Evolutionary conservation across 371 early-diverging fungal species (phyloP).

Genomic region (Paramicrosporidium saccamoebae): DNA sequence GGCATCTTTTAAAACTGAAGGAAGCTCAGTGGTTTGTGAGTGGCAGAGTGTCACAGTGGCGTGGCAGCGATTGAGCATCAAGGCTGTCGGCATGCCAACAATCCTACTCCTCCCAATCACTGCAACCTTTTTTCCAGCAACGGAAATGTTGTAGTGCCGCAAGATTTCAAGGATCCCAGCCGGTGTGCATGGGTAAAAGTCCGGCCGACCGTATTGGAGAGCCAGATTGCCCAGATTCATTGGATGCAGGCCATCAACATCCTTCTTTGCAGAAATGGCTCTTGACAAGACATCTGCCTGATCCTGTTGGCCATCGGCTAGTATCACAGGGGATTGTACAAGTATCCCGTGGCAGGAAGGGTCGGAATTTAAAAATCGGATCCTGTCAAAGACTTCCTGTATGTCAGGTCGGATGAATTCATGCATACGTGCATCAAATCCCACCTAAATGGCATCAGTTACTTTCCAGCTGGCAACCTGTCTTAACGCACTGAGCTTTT

Average conservation of each 20-base stretch:
- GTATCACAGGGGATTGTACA: slow-evolving; percentile 83
- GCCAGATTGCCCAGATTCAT: slow-evolving; percentile 58
- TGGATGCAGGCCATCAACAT: slow-evolving; percentile 85
- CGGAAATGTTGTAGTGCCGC: slow-evolving; percentile 14
- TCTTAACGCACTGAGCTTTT: too few species aligned
- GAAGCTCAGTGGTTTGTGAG: slow-evolving; percentile 33
- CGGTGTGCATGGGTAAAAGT: slow-evolving; percentile 75
- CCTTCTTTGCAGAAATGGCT: slow-evolving; percentile 48
- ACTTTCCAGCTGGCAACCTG: too few species aligned
- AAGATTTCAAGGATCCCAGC: slow-evolving; percentile 57
- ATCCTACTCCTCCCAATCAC: slow-evolving; percentile 77
- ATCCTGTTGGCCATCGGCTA: slow-evolving; percentile 38
- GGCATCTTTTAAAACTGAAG: slow-evolving; percentile 24
- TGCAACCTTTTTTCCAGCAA: slow-evolving; percentile 45
- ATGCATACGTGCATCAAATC: too few species aligned
- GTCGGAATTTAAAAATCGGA: slow-evolving; percentile 32
- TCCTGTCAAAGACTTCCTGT: slow-evolving; percentile 14
- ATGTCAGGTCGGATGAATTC: too few species aligned
- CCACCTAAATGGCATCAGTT: too few species aligned
- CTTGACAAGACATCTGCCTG: slow-evolving; percentile 36
- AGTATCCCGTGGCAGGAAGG: slow-evolving; percentile 49
- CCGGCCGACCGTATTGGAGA: slow-evolving; percentile 29
- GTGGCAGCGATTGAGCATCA: slow-evolving; percentile 28
- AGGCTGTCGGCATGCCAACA: slow-evolving; percentile 64
- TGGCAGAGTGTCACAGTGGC: slow-evolving; percentile 79